Evolutionary conservation across 2,329 filamentous ascomycete genomes (phyloP), one percentile per base, ranked within the genome.

Genomic region (Beauveria medogensis): DNA sequence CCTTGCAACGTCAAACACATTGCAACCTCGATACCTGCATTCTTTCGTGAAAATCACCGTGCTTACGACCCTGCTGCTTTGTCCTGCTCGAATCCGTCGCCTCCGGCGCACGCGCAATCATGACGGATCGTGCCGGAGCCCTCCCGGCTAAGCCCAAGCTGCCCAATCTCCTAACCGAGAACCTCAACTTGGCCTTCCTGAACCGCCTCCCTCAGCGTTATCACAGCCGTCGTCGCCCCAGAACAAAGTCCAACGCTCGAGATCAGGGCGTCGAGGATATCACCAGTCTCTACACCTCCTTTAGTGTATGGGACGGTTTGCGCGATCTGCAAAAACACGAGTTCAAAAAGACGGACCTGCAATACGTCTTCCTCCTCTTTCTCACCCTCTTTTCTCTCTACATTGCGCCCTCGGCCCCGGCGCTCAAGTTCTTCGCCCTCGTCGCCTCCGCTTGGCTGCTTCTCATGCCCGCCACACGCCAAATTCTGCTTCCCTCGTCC

Each of bases 401-500:
- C 68, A 86, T 97, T 65, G 91, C 93, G 64, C 89, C 92, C 65
- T 82, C 91, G 0, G 91, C 91, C 1, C 89, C 91, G 0, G 73
- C 93, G 60, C 76, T 88, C 65, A 97, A 96, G 81, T 87, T 88
- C 1, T 81, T 86, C 53, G 84, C 88, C 47, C 82, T 91, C 16
- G 80, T 87, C 1, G 78, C 84, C 58, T 80, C 92, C 63, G 78
- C 88, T 63, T 78, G 85, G 66, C 84, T 92, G 37, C 78, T 96
- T 44, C 78, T 93, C 50, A 83, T 96, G 73, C 93, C 93, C 7
- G 82, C 91, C 55, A 95, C 92, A 3, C 83, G 91, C 65, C 93
- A 97, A 73, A 96, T 97, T 74, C 91, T 96, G 72, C 80, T 96
- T 47, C 92, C 93, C 10, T 92, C 92, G 58, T 80, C 94, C 63